Evolutionary conservation across 1,284 basidiomycete species (phyloP).

Genomic region (Somion occarium): DNA sequence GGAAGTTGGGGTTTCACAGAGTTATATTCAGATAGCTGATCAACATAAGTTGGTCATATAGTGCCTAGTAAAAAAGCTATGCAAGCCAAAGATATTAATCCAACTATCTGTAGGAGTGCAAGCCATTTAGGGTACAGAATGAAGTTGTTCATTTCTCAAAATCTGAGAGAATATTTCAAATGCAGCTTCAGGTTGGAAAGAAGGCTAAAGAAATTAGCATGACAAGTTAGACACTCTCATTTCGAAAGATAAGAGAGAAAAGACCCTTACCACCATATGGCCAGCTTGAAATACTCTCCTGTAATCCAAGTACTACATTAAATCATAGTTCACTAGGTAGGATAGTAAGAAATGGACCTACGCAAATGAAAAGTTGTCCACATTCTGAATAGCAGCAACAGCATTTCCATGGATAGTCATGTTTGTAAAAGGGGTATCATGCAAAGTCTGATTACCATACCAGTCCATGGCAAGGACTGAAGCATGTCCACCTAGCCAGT

Average conservation of each 20-base stretch:
- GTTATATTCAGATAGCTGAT: too few species aligned
- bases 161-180: constrained; percentile 56
- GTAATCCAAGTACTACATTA: constrained; percentile 1
- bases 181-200: constrained; percentile 52
- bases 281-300: constrained; percentile 52
- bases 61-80: too few species aligned
- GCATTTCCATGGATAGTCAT: constrained; percentile 48
- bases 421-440: constrained; percentile 47
- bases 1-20: too few species aligned
- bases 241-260: background rate
- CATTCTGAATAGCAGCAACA: constrained; percentile 55
- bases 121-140: constrained; percentile 41
- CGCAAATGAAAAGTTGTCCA: constrained; percentile 64
- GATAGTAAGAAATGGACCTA: constrained; percentile 26
- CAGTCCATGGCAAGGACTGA: constrained; percentile 58
- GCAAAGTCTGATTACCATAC: constrained; percentile 48
- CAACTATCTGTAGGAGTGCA: too few species aligned
- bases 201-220: constrained; percentile 34
- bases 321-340: background rate
- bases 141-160: constrained; percentile 44
- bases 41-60: too few species aligned
- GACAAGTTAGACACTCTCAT: constrained; percentile 8
- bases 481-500: constrained; percentile 57
- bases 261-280: constrained; percentile 53
- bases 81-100: too few species aligned